A percentile compares a stretch with the other conserved stretches of the same genome.
Evolutionary conservation across 1,139 yeast genomes (phyloP).

Genomic region (Candida sanyaensis): DNA sequence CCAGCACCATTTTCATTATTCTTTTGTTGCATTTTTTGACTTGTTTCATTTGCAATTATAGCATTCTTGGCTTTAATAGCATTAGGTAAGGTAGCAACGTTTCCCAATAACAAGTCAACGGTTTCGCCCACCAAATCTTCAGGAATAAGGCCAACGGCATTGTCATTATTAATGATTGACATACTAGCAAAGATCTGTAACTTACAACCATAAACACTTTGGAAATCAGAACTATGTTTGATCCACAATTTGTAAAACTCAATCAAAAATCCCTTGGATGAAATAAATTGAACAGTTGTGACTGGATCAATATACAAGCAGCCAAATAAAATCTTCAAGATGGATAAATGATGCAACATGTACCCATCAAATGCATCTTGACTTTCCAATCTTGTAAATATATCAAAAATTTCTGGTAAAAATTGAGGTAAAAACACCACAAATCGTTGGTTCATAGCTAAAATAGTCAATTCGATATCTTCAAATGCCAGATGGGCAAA

Average conservation of each 20-base stretch:
- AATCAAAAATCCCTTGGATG: slow-evolving; percentile 36
- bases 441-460: slow-evolving; percentile 38
- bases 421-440: slow-evolving; percentile 35
- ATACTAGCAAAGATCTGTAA: slow-evolving; percentile 49
- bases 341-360: slow-evolving; percentile 49
- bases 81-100: slow-evolving; percentile 46
- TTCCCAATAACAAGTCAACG: slow-evolving; percentile 41
- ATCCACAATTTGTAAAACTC: slow-evolving; percentile 52
- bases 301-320: slow-evolving; percentile 42
- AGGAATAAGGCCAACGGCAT: slow-evolving; percentile 27
- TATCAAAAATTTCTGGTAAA: slow-evolving; percentile 38
- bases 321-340: slow-evolving; percentile 46
- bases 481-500: slow-evolving; percentile 46
- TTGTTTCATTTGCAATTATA: slow-evolving; percentile 38
- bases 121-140: slow-evolving; percentile 44
- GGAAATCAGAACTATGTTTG: slow-evolving; percentile 46
- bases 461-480: slow-evolving; percentile 39
- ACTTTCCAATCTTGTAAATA: slow-evolving; percentile 36
- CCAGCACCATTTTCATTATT: slow-evolving; percentile 21
- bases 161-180: slow-evolving; percentile 32
- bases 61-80: slow-evolving; percentile 50
- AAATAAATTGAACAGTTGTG: slow-evolving; percentile 37
- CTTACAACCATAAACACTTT: slow-evolving; percentile 59
- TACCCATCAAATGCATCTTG: slow-evolving; percentile 48
- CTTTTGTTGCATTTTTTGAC: slow-evolving; percentile 26